Evolutionary conservation across 2,329 filamentous ascomycete genomes (phyloP).

Genomic region (Hypoxylon sp.): DNA sequence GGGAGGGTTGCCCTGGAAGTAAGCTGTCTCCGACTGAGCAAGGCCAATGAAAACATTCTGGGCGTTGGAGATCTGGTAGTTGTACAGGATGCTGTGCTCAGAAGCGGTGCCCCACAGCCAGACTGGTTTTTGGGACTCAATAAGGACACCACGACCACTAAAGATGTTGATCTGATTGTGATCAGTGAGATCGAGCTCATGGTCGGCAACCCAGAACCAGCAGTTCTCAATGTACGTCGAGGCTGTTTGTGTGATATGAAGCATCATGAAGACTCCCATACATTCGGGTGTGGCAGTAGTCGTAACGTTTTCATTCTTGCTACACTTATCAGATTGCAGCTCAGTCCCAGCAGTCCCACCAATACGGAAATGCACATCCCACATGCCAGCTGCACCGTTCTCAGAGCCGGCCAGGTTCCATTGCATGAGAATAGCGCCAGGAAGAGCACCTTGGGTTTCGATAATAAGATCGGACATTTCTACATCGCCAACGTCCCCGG

Average conservation of each 20-base stretch:
- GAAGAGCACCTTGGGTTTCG: slow-evolving; percentile 84
- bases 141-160: slow-evolving; percentile 86
- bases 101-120: slow-evolving; percentile 87
- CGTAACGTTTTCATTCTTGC: slow-evolving; percentile 78
- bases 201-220: slow-evolving; percentile 93
- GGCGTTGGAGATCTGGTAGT: slow-evolving; percentile 87
- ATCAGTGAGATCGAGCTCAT: slow-evolving; percentile 83
- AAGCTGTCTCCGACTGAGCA: slow-evolving; percentile 92
- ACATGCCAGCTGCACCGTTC: slow-evolving; percentile 83
- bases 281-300: slow-evolving; percentile 77
- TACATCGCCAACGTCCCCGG: slow-evolving; percentile 82
- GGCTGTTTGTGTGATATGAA: slow-evolving; percentile 74
- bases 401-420: slow-evolving; percentile 84
- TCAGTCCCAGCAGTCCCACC: slow-evolving; percentile 88
- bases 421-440: slow-evolving; percentile 90
- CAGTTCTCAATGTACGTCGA: slow-evolving; percentile 88
- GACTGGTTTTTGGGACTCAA: slow-evolving; percentile 82
- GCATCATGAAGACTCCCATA: slow-evolving; percentile 79
- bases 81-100: slow-evolving; percentile 78
- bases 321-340: slow-evolving; percentile 83
- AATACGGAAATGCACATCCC: slow-evolving; percentile 96
- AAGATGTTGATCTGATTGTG: slow-evolving; percentile 88
- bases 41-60: slow-evolving; percentile 84
- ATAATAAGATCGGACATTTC: slow-evolving; percentile 93
- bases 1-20: slow-evolving; percentile 87